A percentile compares a stretch with the other conserved stretches of the same genome.
Evolutionary conservation across 768 basidiomycete species (phyloP).

Genomic region (Erythrobasidium yunnanense): DNA sequence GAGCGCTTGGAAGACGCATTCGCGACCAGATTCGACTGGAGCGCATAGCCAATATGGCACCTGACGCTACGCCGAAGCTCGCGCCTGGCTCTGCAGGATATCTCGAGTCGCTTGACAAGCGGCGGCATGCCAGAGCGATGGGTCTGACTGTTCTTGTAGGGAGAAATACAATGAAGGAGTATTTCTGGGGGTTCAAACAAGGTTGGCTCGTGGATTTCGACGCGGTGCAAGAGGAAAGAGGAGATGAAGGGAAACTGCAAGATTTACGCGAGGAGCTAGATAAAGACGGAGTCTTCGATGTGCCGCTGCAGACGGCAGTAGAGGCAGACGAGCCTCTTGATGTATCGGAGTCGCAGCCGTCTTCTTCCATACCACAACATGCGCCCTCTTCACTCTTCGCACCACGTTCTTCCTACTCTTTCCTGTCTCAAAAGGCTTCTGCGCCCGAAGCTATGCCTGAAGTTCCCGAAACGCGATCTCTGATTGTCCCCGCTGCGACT

Average conservation of each 20-base stretch:
- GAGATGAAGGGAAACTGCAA: conserved; percentile 38
- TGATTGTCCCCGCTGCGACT: conserved; percentile 49
- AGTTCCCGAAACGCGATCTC: conserved; percentile 35
- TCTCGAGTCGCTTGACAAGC: conserved; percentile 47
- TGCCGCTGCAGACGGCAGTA: conserved; percentile 42
- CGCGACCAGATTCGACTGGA: conserved; percentile 61
- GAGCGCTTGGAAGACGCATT: conserved; percentile 68
- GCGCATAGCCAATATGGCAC: conserved; percentile 47
- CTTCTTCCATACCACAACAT: conserved; percentile 38
- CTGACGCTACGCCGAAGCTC: conserved; percentile 42
- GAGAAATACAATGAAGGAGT: conserved; percentile 86
- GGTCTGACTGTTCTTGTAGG: conserved; percentile 80
- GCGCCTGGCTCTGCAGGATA: conserved; percentile 45
- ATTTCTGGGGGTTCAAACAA: conserved; percentile 68
- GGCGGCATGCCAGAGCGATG: conserved; percentile 53
- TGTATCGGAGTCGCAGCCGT: not conserved
- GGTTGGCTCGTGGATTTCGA: conserved; percentile 60
- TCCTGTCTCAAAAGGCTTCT: conserved; percentile 27
- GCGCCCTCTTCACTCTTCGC: conserved; percentile 30
- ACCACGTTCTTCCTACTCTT: conserved; percentile 34
- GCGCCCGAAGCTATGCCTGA: conserved; percentile 30
- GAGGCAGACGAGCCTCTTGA: conserved; percentile 41
- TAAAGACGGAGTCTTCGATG: conserved; percentile 67
- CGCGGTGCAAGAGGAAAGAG: conserved; percentile 51
- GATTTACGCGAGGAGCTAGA: conserved; percentile 52